phyloP scores from a whole-genome alignment of 2,329 filamentous ascomycete species.

The Trichoderma cornu-damae region DNA sequence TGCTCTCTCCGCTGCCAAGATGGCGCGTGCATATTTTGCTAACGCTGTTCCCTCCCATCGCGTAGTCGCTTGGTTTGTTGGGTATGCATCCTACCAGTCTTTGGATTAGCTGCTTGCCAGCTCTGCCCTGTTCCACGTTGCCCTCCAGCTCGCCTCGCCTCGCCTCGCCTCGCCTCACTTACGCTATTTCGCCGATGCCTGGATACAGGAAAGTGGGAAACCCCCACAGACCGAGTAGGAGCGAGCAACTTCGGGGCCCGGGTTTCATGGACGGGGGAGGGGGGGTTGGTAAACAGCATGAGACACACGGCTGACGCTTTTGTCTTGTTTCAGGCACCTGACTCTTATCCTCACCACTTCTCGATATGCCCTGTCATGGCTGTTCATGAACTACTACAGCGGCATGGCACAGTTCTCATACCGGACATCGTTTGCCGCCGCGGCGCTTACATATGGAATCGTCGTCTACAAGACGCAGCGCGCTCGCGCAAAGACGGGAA shows the following conservation, averaged over 20 bases:
- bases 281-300: not conserved
- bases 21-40: conserved; percentile 26
- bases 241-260: not conserved
- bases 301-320: not conserved
- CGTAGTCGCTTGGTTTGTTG: conserved; percentile 73
- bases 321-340: conserved; percentile 59
- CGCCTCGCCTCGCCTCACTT: not conserved
- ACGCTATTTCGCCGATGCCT: not conserved
- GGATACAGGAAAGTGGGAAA: not conserved
- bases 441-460: conserved; percentile 90
- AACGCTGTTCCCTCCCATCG: conserved; percentile 27
- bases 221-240: not conserved
- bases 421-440: conserved; percentile 82
- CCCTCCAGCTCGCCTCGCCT: not conserved
- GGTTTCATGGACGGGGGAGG: not conserved
- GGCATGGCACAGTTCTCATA: conserved; percentile 77
- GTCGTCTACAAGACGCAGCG: conserved; percentile 98
- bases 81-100: conserved; percentile 49
- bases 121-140: not conserved
- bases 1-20: not conserved
- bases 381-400: conserved; percentile 82
- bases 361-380: conserved; percentile 79
- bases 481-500: conserved; percentile 71
- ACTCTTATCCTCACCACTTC: conserved; percentile 76
- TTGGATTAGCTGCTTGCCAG: not conserved